Base-by-base conservation (phyloP, 2,329 filamentous ascomycete species). In the Talaromyces marneffei region DNA sequence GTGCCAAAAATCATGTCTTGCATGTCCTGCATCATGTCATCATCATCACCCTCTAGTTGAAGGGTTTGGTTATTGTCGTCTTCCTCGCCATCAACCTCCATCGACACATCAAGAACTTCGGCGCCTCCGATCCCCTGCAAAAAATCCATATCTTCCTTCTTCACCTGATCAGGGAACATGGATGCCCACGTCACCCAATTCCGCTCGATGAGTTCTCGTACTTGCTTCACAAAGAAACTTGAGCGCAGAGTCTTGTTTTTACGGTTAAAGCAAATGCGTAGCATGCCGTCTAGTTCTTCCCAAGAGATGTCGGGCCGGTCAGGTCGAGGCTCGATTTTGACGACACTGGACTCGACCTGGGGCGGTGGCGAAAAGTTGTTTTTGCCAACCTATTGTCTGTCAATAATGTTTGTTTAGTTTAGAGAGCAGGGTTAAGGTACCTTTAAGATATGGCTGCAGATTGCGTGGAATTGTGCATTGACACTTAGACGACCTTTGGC, bases 301-400 rank as follows among this genome's bases (percentile, higher is more conserved):
- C 93, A 97, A 72, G 87, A 90, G 65, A 97, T 92, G 67, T 91
- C 88, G 58, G 93, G 93, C 39, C 91, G 80, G 10, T 92, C 92
- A 39, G 85, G 83, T 79, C 97, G 95, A 23, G 92, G 92, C 71
- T 93, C 90, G 66, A 97, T 89, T 63, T 92, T 85, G 53, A 97
- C 92, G 6, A 97, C 92, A 62, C 89, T 92, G 7, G 87, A 91
- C 76, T 99, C 94, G 62, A 99, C 94, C 70, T 91, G 85, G 8
- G 94, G 94, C 0, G 94, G 93, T 0, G 94, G 94, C 64, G 91
- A 91, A 83, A 97, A 99, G 79, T 97, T 97, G 77, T 95, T 94
- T 77, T 88, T 90, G 66, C 92, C 92, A 50, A 97, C 93, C 58
- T 60, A 18, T 7, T 39, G 20, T 7, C 18, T 27, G 33, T 53